Conservation (phyloP, 2,329 filamentous ascomycete species). For the Aspergillus sp. region DNA sequence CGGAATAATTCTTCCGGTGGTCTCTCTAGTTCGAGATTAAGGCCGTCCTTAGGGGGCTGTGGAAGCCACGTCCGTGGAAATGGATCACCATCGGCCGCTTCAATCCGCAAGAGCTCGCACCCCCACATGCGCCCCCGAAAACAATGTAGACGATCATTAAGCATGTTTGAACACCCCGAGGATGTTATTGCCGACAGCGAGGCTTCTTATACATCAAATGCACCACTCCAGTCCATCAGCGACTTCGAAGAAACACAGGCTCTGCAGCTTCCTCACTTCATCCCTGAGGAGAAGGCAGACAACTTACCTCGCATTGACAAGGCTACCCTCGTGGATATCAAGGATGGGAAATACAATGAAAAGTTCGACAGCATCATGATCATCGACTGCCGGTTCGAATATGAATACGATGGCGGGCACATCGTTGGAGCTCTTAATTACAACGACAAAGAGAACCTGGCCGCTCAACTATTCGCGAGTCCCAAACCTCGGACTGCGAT, state of each 20-base stretch:
- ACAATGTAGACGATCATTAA: slow-evolving; percentile 86
- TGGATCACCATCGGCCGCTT: slow-evolving; percentile 71
- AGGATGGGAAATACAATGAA: slow-evolving; percentile 79
- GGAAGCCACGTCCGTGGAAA: slow-evolving; percentile 60
- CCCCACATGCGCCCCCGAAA: slow-evolving; percentile 76
- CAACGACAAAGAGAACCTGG: slow-evolving; percentile 90
- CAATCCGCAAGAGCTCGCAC: slow-evolving; percentile 71
- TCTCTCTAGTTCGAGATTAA: slow-evolving; percentile 61
- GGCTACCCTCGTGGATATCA: slow-evolving; percentile 77
- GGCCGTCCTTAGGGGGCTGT: slow-evolving; percentile 62
- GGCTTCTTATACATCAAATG: slow-evolving; percentile 55
- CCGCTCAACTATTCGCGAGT: slow-evolving; percentile 72
- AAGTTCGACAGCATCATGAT: slow-evolving; percentile 79
- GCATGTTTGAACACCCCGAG: slow-evolving; percentile 94
- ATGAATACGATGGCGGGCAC: slow-evolving; percentile 95
- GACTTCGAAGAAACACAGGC: slow-evolving; percentile 76
- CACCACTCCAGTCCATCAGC: slow-evolving; percentile 71
- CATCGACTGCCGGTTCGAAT: slow-evolving; percentile 97
- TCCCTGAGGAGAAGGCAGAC: slow-evolving; percentile 76
- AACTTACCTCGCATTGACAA: slow-evolving; percentile 83
- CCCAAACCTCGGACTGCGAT: slow-evolving; percentile 73
- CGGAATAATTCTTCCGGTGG: slow-evolving; percentile 60
- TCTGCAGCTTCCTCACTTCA: slow-evolving; percentile 79
- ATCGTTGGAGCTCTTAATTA: slow-evolving; percentile 93
- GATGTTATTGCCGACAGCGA: slow-evolving; percentile 83